These are phyloP conservation scores for Volvox carteri DNA, from an alignment of 163 green algal species.

Conservation along the genomic window DNA sequence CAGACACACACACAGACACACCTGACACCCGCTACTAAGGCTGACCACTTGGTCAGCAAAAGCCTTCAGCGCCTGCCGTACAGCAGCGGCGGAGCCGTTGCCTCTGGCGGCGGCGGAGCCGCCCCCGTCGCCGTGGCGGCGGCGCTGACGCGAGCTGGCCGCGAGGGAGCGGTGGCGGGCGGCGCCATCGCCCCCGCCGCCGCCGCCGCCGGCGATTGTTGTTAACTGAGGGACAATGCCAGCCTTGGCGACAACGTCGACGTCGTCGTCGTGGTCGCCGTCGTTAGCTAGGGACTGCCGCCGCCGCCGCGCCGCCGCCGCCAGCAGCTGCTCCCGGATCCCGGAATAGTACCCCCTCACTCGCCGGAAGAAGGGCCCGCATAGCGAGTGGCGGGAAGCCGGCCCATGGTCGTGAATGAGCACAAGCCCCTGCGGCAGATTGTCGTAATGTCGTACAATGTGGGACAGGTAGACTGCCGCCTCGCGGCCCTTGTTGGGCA, in stretches of 20 bases:
- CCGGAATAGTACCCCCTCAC: slow-evolving; percentile 48
- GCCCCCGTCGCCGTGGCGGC: background rate
- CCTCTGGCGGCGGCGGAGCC: background rate
- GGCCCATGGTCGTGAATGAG: slow-evolving; percentile 56
- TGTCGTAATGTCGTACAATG: slow-evolving; percentile 46
- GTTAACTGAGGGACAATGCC: background rate
- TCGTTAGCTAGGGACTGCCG: background rate
- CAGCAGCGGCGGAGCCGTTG: background rate
- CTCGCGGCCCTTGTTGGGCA: slow-evolving; percentile 56
- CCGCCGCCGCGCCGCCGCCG: background rate
- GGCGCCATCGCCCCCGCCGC: background rate
- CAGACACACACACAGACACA: no score
- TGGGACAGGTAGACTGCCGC: slow-evolving; percentile 50
- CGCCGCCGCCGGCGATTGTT: background rate
- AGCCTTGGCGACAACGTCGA: background rate
- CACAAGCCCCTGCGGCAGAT: slow-evolving; percentile 34
- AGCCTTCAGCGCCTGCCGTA: background rate
- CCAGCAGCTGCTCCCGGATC: slow-evolving; percentile 7
- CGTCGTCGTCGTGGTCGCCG: background rate
- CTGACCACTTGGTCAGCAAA: slow-evolving; percentile 39
- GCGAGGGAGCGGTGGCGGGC: background rate
- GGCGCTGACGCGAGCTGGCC: background rate
- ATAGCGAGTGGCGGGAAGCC: slow-evolving; percentile 49
- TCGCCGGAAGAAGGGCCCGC: slow-evolving; percentile 51
- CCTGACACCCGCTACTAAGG: slow-evolving; percentile 54